phyloP scores from a whole-genome alignment of 169 alveolate genomes.

The Plasmodium relictum region DNA sequence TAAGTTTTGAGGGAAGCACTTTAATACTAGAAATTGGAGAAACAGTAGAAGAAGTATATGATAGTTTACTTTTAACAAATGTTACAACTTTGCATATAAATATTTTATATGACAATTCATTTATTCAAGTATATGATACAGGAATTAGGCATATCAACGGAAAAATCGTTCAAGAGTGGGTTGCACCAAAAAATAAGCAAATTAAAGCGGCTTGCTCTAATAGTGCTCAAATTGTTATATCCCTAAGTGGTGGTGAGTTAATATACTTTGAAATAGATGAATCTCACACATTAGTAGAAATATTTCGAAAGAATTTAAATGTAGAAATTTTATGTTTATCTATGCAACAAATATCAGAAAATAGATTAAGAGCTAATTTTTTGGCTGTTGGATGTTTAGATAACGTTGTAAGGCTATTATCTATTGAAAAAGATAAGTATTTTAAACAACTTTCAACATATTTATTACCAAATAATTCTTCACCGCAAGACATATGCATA shows the following conservation, averaged over 20 bases:
- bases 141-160: conserved; percentile 92
- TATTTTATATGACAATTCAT: conserved; percentile 91
- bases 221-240: conserved; percentile 93
- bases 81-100: conserved; percentile 91
- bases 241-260: conserved; percentile 94
- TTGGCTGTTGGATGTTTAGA: conserved; percentile 96
- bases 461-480: conserved; percentile 92
- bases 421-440: conserved; percentile 94
- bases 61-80: conserved; percentile 90
- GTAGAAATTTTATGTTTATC: conserved; percentile 92
- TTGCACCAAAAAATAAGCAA: conserved; percentile 87
- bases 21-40: conserved; percentile 96
- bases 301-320: conserved; percentile 84
- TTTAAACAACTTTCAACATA: conserved; percentile 92
- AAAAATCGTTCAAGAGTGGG: conserved; percentile 87
- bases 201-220: conserved; percentile 94
- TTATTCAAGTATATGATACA: conserved; percentile 93
- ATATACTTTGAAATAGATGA: conserved; percentile 95
- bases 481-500: conserved; percentile 89
- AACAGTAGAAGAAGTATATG: conserved; percentile 93
- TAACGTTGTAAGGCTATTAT: conserved; percentile 93
- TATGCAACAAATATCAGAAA: conserved; percentile 93
- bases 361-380: conserved; percentile 93
- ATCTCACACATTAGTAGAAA: conserved; percentile 90
- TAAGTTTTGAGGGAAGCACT: conserved; percentile 95